phyloP scores from a whole-genome alignment of 1,284 basidiomycete genomes.

The Ganoderma meredithae region DNA sequence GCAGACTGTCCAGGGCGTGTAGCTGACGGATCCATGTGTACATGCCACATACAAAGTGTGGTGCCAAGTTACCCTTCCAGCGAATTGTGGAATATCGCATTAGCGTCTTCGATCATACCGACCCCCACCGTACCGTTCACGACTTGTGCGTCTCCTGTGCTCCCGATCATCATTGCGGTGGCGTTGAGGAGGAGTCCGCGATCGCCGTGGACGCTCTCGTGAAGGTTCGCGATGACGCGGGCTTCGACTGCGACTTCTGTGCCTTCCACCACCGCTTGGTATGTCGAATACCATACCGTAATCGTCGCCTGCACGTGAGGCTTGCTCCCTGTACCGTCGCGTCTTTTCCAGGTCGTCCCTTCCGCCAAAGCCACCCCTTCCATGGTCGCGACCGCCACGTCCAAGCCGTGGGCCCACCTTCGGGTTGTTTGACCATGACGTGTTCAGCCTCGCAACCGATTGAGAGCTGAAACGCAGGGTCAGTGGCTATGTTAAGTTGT shows the following conservation, averaged over 20 bases:
- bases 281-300: constrained; percentile 86
- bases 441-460: constrained; percentile 84
- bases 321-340: constrained; percentile 63
- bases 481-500: constrained; percentile 27
- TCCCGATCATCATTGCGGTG: constrained; percentile 35
- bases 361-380: constrained; percentile 64
- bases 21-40: not conserved
- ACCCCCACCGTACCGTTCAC: constrained; percentile 29
- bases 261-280: constrained; percentile 35
- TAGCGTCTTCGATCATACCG: constrained; percentile 33
- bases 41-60: constrained; percentile 6
- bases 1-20: not conserved
- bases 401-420: constrained; percentile 51
- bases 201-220: constrained; percentile 31
- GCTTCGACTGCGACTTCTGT: constrained; percentile 40
- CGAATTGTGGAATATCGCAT: not conserved
- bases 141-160: constrained; percentile 39
- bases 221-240: constrained; percentile 36
- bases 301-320: constrained; percentile 41
- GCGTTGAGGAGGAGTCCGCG: constrained; percentile 33
- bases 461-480: constrained; percentile 67
- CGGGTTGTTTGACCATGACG: constrained; percentile 77
- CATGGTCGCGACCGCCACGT: constrained; percentile 41
- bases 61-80: not conserved
- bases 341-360: constrained; percentile 78